phyloP scores from a whole-genome alignment of 257 asterid genomes.

The Scutellaria baicalensis region DNA sequence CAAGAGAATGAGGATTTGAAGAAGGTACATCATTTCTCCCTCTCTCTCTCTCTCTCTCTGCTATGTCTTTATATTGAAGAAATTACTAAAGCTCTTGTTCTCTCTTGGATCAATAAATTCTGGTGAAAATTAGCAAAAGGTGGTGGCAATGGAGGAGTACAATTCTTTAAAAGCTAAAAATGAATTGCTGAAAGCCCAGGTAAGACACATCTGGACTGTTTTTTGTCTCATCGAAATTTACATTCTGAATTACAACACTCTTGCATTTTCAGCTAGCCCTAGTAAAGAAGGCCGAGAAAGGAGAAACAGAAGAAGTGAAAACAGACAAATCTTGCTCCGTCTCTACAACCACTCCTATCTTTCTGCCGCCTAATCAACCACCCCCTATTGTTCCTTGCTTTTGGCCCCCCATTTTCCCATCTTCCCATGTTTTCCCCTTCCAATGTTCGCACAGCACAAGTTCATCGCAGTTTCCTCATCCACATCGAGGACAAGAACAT shows the following conservation, averaged over 20 bases:
- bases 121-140: slow-evolving; percentile 48
- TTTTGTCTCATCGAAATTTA: not conserved
- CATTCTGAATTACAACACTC: not conserved
- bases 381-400: slow-evolving; percentile 35
- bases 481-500: slow-evolving; percentile 25
- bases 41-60: not conserved
- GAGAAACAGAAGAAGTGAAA: slow-evolving; percentile 8
- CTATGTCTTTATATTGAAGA: not conserved
- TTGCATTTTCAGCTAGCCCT: slow-evolving; percentile 35
- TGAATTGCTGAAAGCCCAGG: slow-evolving; percentile 37
- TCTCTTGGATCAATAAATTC: not conserved
- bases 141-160: slow-evolving; percentile 37
- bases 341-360: not conserved
- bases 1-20: slow-evolving; percentile 50
- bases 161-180: slow-evolving; percentile 35
- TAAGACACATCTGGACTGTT: slow-evolving; percentile 3
- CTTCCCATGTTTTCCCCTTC: slow-evolving; percentile 20
- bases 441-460: slow-evolving; percentile 15
- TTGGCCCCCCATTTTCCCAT: slow-evolving; percentile 39
- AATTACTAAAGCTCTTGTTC: not conserved
- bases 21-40: slow-evolving; percentile 29
- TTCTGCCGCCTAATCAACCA: slow-evolving; percentile 28
- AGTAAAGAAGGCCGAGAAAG: slow-evolving; percentile 21
- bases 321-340: slow-evolving; percentile 21
- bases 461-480: slow-evolving; percentile 14